A percentile compares a stretch with the other conserved stretches of the same genome.
Conservation (phyloP, 441 rosid species). For the Hypseocharis bilobata region DNA sequence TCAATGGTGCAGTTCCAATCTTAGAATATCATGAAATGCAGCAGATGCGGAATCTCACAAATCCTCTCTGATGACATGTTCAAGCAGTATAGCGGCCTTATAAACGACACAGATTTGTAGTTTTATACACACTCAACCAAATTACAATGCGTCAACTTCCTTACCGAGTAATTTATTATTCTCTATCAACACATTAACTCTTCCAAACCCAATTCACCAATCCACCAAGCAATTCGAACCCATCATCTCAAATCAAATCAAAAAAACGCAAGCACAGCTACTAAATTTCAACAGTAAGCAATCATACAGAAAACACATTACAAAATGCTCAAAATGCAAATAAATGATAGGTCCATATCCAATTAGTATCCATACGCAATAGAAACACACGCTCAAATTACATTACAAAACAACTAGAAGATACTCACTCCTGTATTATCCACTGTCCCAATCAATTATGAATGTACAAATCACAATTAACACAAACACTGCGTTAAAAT, state of each 20-base stretch:
- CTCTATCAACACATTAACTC: not conserved
- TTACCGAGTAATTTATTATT: not conserved
- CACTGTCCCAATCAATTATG: no score
- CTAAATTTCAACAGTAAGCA: not conserved
- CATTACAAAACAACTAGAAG: not conserved
- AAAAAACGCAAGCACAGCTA: not conserved
- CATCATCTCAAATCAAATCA: not conserved
- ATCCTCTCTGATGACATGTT: no score
- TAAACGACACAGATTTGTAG: no score
- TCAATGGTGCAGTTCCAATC: not conserved
- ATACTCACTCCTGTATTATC: no score
- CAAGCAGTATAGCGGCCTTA: no score
- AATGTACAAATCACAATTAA: no score
- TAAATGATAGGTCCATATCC: no score
- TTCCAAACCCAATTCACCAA: not conserved
- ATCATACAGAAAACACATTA: not conserved
- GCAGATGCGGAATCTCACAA: not conserved
- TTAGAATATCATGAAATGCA: not conserved
- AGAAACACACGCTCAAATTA: no score
- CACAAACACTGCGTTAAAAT: no score
- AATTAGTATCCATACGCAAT: no score
- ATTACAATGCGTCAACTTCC: not conserved
- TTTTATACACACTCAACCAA: no score
- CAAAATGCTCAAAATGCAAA: not conserved
- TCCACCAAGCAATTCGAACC: not conserved